phyloP scores from a whole-genome alignment of 2,329 filamentous ascomycete species.

The Trichoderma sp. region DNA sequence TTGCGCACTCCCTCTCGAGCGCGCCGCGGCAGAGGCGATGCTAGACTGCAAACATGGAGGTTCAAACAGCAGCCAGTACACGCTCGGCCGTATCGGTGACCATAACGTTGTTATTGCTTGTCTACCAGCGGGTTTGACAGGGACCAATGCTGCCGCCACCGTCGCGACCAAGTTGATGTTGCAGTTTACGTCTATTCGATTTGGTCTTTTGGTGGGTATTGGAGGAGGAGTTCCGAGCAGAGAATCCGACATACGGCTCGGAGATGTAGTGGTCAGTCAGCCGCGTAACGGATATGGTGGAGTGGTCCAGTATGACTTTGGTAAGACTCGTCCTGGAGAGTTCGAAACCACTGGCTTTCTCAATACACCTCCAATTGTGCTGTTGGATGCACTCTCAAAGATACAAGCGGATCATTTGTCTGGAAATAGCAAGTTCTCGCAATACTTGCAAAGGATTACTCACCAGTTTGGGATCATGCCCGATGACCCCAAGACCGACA shows the following conservation, averaged over 20 bases:
- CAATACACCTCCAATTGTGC: neutral
- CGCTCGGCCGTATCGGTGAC: neutral
- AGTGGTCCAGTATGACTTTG: neutral
- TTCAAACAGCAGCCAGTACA: neutral
- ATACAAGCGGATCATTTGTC: neutral
- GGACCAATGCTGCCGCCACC: neutral
- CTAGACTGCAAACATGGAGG: neutral
- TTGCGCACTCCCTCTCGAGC: neutral
- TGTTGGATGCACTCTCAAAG: neutral
- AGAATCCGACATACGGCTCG: neutral
- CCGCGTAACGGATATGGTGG: neutral
- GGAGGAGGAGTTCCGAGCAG: neutral
- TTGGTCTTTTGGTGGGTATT: neutral
- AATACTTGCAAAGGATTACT: neutral
- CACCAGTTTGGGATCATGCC: neutral
- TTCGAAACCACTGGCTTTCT: neutral
- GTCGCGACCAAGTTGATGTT: neutral
- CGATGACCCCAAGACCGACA: neutral
- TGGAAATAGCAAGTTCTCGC: neutral
- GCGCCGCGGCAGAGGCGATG: neutral
- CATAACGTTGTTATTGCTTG: neutral
- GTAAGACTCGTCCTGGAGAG: neutral
- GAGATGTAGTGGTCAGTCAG: neutral
- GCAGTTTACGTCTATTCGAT: neutral
- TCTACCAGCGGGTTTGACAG: neutral